Evolutionary conservation across 306 rosid genomes (phyloP).

Genomic region (Citrullus mucosospermus): DNA sequence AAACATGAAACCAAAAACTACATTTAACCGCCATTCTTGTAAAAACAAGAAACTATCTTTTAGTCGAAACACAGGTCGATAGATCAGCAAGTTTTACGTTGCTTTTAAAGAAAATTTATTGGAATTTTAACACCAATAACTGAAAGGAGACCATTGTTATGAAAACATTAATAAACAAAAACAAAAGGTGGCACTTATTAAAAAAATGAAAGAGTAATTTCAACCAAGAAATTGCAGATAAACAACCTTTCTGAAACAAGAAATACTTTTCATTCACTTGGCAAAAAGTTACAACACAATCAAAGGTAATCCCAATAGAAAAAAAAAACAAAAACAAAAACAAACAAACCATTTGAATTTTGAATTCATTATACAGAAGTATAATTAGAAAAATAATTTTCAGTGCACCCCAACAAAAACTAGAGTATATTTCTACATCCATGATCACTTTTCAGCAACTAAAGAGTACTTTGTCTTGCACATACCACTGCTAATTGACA

Average conservation of each 20-base stretch:
- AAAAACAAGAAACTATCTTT: neutral
- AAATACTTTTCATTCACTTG: neutral
- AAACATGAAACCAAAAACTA: neutral
- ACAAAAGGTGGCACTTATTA: neutral
- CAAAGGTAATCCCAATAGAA: neutral
- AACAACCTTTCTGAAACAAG: neutral
- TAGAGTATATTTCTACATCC: neutral
- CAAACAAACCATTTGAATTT: neutral
- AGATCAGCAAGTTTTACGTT: neutral
- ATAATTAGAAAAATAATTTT: too few species aligned
- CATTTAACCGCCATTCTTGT: neutral
- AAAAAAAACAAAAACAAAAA: too few species aligned
- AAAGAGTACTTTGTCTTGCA: neutral
- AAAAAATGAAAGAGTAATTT: neutral
- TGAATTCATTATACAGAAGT: neutral
- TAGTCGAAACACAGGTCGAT: neutral
- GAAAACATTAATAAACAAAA: neutral
- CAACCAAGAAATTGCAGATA: neutral
- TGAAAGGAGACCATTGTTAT: neutral
- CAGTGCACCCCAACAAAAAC: neutral
- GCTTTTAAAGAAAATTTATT: neutral
- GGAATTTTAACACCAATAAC: neutral
- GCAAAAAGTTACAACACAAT: neutral
- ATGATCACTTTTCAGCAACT: neutral
- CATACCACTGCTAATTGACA: neutral